These are phyloP conservation scores for Penicillium sp. DNA, from an alignment of 2,329 filamentous ascomycete genomes.

Conservation along the genomic window DNA sequence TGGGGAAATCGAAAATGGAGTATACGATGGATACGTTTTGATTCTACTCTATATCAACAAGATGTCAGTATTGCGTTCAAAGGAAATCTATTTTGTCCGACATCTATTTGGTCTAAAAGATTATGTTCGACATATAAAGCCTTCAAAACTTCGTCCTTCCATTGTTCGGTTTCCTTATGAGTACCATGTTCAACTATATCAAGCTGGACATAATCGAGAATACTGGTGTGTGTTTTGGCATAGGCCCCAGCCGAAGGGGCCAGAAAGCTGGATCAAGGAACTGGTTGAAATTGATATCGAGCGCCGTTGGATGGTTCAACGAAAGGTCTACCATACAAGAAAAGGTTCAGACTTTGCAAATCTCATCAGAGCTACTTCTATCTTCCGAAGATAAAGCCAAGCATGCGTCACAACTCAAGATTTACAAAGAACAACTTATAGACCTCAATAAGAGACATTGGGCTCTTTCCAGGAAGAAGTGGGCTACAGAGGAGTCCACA, in stretches of 20 bases:
- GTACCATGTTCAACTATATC: not conserved
- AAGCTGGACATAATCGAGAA: not conserved
- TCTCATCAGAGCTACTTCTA: not conserved
- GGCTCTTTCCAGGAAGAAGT: not conserved
- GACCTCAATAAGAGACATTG: not conserved
- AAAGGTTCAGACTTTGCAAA: not conserved
- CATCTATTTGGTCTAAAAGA: not conserved
- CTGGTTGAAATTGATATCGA: not conserved
- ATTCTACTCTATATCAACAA: too few relatives aligned
- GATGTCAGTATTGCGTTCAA: not conserved
- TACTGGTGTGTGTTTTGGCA: not conserved
- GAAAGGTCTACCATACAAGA: not conserved
- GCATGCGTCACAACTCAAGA: not conserved
- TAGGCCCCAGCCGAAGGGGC: not conserved
- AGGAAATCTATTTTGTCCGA: not conserved
- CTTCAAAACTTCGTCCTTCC: not conserved
- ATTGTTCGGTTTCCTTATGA: not conserved
- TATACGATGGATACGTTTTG: not conserved
- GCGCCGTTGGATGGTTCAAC: not conserved
- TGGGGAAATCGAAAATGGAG: conserved; percentile 3
- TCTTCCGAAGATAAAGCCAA: too few relatives aligned
- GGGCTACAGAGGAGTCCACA: not conserved
- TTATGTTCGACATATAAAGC: not conserved
- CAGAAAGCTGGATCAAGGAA: not conserved
- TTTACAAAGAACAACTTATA: not conserved